Evolutionary conservation across 1,284 basidiomycete species (phyloP).

Genomic region (Microbotryomycetes sp.): DNA sequence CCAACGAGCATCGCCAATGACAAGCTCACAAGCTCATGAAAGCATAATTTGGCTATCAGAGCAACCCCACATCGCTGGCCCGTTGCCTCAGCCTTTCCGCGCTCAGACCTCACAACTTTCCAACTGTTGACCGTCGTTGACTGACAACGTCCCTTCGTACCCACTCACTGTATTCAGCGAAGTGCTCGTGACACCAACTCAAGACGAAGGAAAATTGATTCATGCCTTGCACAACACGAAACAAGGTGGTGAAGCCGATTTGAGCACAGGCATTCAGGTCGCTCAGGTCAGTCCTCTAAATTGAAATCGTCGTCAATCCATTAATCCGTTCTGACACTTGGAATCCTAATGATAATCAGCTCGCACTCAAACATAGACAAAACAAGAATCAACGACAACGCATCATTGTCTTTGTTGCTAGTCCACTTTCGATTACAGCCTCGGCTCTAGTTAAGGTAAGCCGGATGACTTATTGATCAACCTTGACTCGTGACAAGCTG

Average conservation of each 20-base stretch:
- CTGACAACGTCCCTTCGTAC: no score
- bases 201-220: slow-evolving; percentile 88
- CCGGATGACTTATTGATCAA: neutral
- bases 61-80: no score
- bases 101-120: no score
- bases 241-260: slow-evolving; percentile 66
- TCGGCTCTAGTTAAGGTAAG: slow-evolving; percentile 33
- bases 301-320: slow-evolving; percentile 4
- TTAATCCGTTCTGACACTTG: neutral
- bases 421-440: slow-evolving; percentile 55
- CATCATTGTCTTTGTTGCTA: slow-evolving; percentile 87
- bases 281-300: slow-evolving; percentile 56
- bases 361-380: slow-evolving; percentile 94
- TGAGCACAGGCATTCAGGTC: slow-evolving; percentile 83
- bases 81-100: no score
- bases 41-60: no score
- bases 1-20: no score
- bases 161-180: slow-evolving; percentile 45
- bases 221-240: slow-evolving; percentile 66
- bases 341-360: slow-evolving; percentile 38
- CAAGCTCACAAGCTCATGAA: no score
- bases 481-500: no score
- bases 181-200: slow-evolving; percentile 90
- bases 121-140: no score
- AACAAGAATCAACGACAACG: slow-evolving; percentile 97